Percentiles rank a stretch among this genome's conserved stretches.
Evolutionary conservation across 148 eudicot genomes (phyloP).

Genomic region (Cornus kousa): DNA sequence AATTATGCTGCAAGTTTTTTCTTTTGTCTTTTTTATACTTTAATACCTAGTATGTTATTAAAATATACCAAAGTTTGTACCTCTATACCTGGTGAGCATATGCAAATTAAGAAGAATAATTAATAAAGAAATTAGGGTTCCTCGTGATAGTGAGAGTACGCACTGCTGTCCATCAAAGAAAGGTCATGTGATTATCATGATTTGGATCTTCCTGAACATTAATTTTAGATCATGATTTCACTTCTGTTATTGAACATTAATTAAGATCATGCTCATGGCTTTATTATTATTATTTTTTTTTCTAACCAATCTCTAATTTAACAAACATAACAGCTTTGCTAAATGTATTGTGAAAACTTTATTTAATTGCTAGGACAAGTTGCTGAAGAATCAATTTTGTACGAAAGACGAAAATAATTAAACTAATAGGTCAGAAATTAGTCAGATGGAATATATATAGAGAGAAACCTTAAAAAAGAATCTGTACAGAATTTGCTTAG

Average conservation of each 20-base stretch:
- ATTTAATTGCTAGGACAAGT: no score
- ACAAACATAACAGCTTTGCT: no score
- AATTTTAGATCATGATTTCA: background rate
- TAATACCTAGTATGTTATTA: no score
- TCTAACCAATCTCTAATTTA: no score
- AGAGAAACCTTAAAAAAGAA: background rate
- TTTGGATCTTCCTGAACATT: background rate
- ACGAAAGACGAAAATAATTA: no score
- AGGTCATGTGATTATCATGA: background rate
- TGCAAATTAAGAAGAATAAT: background rate
- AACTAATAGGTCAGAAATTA: no score
- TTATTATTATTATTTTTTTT: no score
- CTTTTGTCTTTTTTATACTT: no score
- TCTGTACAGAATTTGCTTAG: no score
- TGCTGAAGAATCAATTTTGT: no score
- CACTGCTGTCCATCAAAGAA: background rate
- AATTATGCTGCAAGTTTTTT: no score
- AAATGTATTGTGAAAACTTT: no score
- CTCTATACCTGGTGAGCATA: background rate
- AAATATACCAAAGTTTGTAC: background rate
- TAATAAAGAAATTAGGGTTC: background rate
- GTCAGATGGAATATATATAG: background rate
- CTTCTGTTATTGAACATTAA: background rate
- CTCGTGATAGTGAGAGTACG: background rate
- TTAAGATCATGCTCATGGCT: background rate